Evolutionary conservation across 1,139 yeast species (phyloP), one percentile per base, ranked within the genome.

Genomic region (Debaryomycetaceae sp.): DNA sequence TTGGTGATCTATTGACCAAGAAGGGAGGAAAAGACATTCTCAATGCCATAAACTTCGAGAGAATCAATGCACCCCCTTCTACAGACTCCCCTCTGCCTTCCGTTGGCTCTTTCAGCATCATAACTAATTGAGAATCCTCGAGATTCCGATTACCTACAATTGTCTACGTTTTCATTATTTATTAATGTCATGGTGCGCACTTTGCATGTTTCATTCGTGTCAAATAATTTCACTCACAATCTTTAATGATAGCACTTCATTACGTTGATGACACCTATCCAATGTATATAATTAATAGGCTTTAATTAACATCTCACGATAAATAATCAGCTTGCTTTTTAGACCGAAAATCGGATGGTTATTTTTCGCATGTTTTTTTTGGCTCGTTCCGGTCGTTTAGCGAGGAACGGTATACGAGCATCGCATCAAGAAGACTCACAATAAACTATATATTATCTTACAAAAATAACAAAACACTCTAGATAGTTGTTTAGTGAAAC

Each of bases 1-100:
- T 92, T 49, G 98, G 96, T 18, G 73, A 75, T 38, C 66, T 65
- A 52, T 73, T 92, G 64, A 73, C 83, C 38, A 76, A 70, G 17
- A 74, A 77, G 46, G 98, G 98, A 33, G 98, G 96, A 14, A 87
- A 83, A 59, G 70, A 66, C 41, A 92, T 92, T 37, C 73, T 92
- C 50, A 95, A 88, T 53, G 81, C 72, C 48, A 87, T 92, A 48
- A 87, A 88, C 55, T 81, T 84, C 49, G 85, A 79, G 44, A 77
- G 75, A 53, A 79, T 83, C 44, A 70, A 71, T 50, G 70, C 70
- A 48, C 58, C 61, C 16, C 73, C 73, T 16, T 30, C 34, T 5
- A 22, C 36, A 3, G 26, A 22, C 11, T 22, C 26, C 11, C 26
- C 26, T 8, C 26, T 8, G 26, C 3, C 26, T 8, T 22, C 26